A percentile compares a stretch with the other conserved stretches of the same genome.
Evolutionary conservation across 495 filamentous ascomycete genomes (phyloP).

Genomic region (Penicillium verhagenii): DNA sequence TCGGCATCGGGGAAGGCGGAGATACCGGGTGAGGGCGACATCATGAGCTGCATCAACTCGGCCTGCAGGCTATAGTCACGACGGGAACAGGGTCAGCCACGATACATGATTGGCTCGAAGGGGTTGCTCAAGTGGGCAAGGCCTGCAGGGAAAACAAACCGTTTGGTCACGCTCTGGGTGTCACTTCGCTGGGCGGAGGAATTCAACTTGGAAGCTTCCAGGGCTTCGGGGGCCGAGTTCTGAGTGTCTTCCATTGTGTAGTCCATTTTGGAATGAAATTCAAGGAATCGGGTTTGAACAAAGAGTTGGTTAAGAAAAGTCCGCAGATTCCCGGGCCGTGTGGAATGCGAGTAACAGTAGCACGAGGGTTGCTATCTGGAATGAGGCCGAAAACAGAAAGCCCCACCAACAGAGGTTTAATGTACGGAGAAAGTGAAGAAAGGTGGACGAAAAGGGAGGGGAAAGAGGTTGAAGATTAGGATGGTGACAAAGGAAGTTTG

Average conservation of each 20-base stretch:
- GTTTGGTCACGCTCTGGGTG: constrained; percentile 75
- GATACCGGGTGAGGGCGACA: constrained; percentile 85
- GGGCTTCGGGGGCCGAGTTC: constrained; percentile 64
- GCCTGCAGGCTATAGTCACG: constrained; percentile 72
- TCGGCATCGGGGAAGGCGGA: constrained; percentile 91
- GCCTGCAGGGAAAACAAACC: constrained; percentile 43
- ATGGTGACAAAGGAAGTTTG: not conserved
- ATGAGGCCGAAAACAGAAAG: constrained; percentile 38
- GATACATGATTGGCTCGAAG: not conserved
- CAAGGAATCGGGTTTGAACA: not conserved
- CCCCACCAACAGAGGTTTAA: constrained; percentile 1
- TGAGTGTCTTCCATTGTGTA: constrained; percentile 70
- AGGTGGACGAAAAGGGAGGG: not conserved
- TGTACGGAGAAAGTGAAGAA: no score
- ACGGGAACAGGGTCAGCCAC: constrained; percentile 6
- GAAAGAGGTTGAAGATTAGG: not conserved
- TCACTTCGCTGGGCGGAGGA: constrained; percentile 54
- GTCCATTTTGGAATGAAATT: constrained; percentile 48
- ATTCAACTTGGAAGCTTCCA: constrained; percentile 58
- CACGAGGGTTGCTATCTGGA: constrained; percentile 40
- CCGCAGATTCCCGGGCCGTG: constrained; percentile 16
- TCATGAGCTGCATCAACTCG: constrained; percentile 98
- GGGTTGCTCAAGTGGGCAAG: not conserved
- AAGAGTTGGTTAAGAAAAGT: constrained; percentile 13
- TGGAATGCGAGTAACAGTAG: constrained; percentile 32